These are phyloP conservation scores for Neoboletus brunneissimus DNA, from an alignment of 768 basidiomycete genomes.

Conservation along the genomic window DNA sequence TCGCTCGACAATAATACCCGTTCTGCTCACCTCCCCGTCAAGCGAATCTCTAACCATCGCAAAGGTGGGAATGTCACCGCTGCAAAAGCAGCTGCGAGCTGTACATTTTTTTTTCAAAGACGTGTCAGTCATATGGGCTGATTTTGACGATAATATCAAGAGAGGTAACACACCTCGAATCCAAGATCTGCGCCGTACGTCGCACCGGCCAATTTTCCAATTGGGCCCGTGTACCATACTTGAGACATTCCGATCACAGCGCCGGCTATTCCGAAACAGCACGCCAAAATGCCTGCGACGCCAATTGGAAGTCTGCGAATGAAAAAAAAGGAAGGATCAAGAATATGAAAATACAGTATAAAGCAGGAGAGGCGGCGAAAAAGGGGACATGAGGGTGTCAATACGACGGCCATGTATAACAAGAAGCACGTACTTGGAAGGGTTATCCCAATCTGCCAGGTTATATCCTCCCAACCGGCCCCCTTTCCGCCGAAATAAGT, in stretches of 20 bases:
- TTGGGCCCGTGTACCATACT: slow-evolving; percentile 50
- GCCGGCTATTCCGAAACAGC: slow-evolving; percentile 45
- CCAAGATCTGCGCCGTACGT: slow-evolving; percentile 49
- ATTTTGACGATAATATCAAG: not conserved
- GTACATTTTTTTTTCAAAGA: no score
- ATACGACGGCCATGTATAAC: not conserved
- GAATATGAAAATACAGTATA: no score
- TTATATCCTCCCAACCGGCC: slow-evolving; percentile 49
- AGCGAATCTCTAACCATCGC: slow-evolving; percentile 47
- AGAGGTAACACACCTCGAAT: slow-evolving; percentile 52
- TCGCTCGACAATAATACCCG: no score
- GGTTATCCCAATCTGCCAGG: slow-evolving; percentile 45
- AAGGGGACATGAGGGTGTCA: not conserved
- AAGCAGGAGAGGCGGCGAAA: no score
- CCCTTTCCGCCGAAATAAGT: slow-evolving; percentile 39
- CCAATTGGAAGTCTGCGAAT: slow-evolving; percentile 46
- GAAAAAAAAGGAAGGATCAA: no score
- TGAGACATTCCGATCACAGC: slow-evolving; percentile 54
- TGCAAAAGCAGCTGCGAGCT: slow-evolving; percentile 46
- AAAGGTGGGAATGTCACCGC: slow-evolving; percentile 46
- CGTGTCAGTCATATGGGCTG: no score
- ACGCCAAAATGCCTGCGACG: slow-evolving; percentile 46
- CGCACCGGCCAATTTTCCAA: slow-evolving; percentile 42
- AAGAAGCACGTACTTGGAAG: slow-evolving; percentile 29
- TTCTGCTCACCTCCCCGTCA: slow-evolving; percentile 35